Percentiles rank a stretch among this genome's conserved stretches.
Evolutionary conservation across 148 eudicot species (phyloP).

Genomic region (Beta vulgaris): DNA sequence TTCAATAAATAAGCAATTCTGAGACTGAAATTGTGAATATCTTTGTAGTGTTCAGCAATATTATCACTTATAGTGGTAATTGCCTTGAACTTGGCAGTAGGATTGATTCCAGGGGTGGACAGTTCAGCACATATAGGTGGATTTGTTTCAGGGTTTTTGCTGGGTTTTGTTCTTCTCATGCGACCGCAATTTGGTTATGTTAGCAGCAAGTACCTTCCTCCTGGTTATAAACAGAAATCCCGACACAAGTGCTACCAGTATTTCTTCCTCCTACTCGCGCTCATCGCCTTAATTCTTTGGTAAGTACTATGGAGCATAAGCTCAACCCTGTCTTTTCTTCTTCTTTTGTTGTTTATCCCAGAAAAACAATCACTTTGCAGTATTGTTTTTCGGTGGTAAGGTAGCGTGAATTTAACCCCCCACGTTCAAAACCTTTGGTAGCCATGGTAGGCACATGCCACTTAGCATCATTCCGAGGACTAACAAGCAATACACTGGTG

Average conservation of each 20-base stretch:
- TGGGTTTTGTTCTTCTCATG: constrained; percentile 37
- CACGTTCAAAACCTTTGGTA: no score
- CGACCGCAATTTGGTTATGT: constrained; percentile 50
- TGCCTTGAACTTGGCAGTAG: constrained; percentile 41
- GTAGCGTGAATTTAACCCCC: no score
- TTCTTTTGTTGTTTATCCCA: no score
- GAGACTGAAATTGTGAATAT: background rate
- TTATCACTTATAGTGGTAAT: constrained; percentile 30
- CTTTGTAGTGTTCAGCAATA: constrained; percentile 39
- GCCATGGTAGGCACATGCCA: no score
- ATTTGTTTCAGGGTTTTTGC: constrained; percentile 32
- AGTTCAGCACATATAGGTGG: constrained; percentile 46
- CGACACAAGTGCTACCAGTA: constrained; percentile 42
- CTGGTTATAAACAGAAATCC: constrained; percentile 20
- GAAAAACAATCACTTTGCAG: no score
- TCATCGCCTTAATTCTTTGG: constrained; percentile 29
- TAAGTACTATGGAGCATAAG: constrained; percentile 8
- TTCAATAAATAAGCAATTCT: no score
- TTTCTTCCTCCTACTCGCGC: constrained; percentile 26
- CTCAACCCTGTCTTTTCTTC: background rate
- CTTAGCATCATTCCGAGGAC: no score
- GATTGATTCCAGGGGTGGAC: constrained; percentile 46
- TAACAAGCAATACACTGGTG: no score
- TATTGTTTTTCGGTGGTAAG: no score
- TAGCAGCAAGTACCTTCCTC: constrained; percentile 35